These are phyloP conservation scores for Trametes maxima DNA, from an alignment of 768 basidiomycete species.

Conservation along the genomic window DNA sequence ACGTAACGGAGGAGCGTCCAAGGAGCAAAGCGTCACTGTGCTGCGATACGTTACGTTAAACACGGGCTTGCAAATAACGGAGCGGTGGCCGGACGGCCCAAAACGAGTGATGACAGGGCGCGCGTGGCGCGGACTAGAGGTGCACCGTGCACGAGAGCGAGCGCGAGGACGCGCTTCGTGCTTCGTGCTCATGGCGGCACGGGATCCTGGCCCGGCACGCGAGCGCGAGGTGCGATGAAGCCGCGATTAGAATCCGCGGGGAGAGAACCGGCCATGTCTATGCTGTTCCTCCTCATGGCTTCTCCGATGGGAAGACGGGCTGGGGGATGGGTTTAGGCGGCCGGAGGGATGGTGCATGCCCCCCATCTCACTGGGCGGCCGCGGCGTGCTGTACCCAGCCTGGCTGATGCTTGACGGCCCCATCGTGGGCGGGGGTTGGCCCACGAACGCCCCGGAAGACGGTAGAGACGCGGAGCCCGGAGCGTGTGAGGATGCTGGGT, in stretches of 20 bases:
- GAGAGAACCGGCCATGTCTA: slow-evolving; percentile 22
- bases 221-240: slow-evolving; percentile 20
- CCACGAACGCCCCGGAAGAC: slow-evolving; percentile 13
- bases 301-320: slow-evolving; percentile 29
- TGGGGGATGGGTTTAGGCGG: slow-evolving; percentile 27
- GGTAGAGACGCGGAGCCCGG: slow-evolving; percentile 15
- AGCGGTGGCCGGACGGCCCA: slow-evolving; percentile 11
- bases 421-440: slow-evolving; percentile 11
- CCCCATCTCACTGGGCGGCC: slow-evolving; percentile 19
- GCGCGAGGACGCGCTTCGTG: not conserved
- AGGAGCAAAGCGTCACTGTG: slow-evolving; percentile 7
- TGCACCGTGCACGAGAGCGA: slow-evolving; percentile 2
- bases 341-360: slow-evolving; percentile 21
- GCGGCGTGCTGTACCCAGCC: slow-evolving; percentile 23
- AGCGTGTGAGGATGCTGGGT: slow-evolving; percentile 25
- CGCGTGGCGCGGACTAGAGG: not conserved
- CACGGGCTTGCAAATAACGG: slow-evolving; percentile 21
- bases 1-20: slow-evolving; percentile 17
- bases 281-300: slow-evolving; percentile 28
- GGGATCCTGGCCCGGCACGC: slow-evolving; percentile 14
- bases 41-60: slow-evolving; percentile 18
- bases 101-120: slow-evolving; percentile 12
- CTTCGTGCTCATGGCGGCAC: slow-evolving; percentile 2
- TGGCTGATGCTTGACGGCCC: slow-evolving; percentile 22
- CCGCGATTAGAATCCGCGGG: slow-evolving; percentile 23